Evolutionary conservation across 2,329 filamentous ascomycete genomes (phyloP).

Genomic region (Thelonectria discophora): DNA sequence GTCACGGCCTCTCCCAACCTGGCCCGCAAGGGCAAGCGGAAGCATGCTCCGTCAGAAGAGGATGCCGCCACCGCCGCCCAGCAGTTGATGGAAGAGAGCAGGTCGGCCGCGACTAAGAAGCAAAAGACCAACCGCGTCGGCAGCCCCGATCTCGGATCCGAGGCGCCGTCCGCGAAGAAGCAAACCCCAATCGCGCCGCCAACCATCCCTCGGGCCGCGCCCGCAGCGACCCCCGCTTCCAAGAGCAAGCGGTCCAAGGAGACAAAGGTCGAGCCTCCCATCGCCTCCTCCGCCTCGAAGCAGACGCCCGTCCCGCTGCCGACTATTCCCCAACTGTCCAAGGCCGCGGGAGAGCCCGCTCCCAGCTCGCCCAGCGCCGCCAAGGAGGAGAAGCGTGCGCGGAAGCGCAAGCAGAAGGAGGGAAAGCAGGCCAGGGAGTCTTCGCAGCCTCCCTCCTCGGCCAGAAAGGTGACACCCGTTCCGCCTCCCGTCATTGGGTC

Average conservation of each 20-base stretch:
- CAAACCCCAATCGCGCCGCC: slow-evolving; percentile 48
- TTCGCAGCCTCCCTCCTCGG: slow-evolving; percentile 27
- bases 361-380: slow-evolving; percentile 37
- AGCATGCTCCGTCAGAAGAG: slow-evolving; percentile 50
- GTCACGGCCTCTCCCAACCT: slow-evolving; percentile 30
- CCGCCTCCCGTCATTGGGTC: slow-evolving; percentile 35
- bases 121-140: slow-evolving; percentile 47
- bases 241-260: slow-evolving; percentile 42
- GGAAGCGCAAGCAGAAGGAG: slow-evolving; percentile 45
- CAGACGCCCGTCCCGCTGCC: slow-evolving; percentile 48
- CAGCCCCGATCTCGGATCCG: slow-evolving; percentile 49
- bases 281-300: slow-evolving; percentile 30
- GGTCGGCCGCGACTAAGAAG: slow-evolving; percentile 48
- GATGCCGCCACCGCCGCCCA: slow-evolving; percentile 47
- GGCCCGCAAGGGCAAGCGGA: slow-evolving; percentile 50
- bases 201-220: slow-evolving; percentile 40
- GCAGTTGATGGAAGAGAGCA: slow-evolving; percentile 48
- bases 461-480: slow-evolving; percentile 42
- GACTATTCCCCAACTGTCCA: slow-evolving; percentile 46
- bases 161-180: slow-evolving; percentile 44
- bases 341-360: slow-evolving; percentile 38
- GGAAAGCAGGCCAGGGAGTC: slow-evolving; percentile 29
- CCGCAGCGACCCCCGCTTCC: slow-evolving; percentile 37
- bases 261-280: slow-evolving; percentile 29
- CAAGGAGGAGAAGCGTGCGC: slow-evolving; percentile 44